Conservation (phyloP, 2,329 filamentous ascomycete species). For the Myrmaecium sp. region DNA sequence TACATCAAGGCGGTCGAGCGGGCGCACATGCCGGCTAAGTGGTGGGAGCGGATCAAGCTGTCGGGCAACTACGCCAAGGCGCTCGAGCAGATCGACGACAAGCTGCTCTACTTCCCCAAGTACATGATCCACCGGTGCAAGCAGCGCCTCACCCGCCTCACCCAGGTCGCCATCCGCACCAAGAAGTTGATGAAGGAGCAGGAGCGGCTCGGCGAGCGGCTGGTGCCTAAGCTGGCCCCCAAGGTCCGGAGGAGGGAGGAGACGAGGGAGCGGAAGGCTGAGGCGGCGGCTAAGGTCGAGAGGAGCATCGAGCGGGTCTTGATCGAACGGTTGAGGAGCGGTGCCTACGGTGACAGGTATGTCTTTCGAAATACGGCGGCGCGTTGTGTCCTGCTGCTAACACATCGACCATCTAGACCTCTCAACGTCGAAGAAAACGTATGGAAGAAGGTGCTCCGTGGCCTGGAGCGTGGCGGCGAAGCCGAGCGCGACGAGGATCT, state of each 20-base stretch:
- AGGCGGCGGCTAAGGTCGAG: constrained; percentile 71
- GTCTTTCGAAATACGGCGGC: too few relatives aligned
- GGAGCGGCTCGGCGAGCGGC: constrained; percentile 69
- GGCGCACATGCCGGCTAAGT: constrained; percentile 69
- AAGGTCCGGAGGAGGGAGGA: constrained; percentile 50
- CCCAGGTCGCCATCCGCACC: constrained; percentile 69
- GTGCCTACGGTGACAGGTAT: constrained; percentile 75
- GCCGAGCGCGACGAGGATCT: constrained; percentile 71
- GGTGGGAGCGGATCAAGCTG: constrained; percentile 88
- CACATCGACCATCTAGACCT: too few relatives aligned
- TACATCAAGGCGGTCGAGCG: constrained; percentile 96
- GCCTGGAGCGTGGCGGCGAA: constrained; percentile 74
- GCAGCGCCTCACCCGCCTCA: constrained; percentile 80
- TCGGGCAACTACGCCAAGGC: constrained; percentile 84
- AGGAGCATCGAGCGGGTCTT: constrained; percentile 88
- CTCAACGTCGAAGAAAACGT: constrained; percentile 89
- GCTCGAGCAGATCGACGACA: constrained; percentile 60
- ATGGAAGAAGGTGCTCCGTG: constrained; percentile 92
- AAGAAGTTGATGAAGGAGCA: constrained; percentile 75
- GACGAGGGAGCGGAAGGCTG: constrained; percentile 31
- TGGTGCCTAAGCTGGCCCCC: constrained; percentile 78
- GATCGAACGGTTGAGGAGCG: constrained; percentile 76
- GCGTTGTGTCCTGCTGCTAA: too few relatives aligned
- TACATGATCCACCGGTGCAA: constrained; percentile 92
- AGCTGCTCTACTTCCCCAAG: constrained; percentile 74